A percentile compares a stretch with the other conserved stretches of the same genome.
Evolutionary conservation across 805 yeast genomes (phyloP).

Genomic region (Cyberlindnera samutprakarnensis): DNA sequence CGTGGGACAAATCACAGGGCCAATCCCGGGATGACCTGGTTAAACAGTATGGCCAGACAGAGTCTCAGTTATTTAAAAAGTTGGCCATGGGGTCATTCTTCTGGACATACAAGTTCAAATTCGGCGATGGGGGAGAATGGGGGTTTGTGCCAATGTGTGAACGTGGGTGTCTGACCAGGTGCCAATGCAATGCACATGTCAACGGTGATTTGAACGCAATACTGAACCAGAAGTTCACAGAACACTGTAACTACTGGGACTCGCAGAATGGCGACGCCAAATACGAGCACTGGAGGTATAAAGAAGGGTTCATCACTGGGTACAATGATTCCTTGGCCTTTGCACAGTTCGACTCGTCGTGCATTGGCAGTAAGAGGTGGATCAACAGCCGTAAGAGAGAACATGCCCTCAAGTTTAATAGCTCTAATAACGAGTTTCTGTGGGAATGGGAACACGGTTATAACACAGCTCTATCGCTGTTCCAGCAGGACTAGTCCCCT

Average conservation of each 20-base stretch:
- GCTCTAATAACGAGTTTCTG: slow-evolving; percentile 46
- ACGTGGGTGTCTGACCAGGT: slow-evolving; percentile 43
- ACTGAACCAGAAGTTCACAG: slow-evolving; percentile 28
- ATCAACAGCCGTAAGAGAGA: slow-evolving; percentile 50
- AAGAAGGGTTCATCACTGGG: slow-evolving; percentile 70
- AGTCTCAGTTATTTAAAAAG: slow-evolving; percentile 37
- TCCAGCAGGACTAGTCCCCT: too few species aligned
- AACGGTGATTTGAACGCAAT: slow-evolving; percentile 22
- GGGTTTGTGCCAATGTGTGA: slow-evolving; percentile 76
- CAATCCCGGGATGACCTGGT: slow-evolving; percentile 50
- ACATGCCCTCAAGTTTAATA: too few species aligned
- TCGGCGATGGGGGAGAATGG: slow-evolving; percentile 97
- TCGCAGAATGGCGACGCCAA: slow-evolving; percentile 44
- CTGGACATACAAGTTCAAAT: slow-evolving; percentile 85
- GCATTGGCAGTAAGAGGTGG: slow-evolving; percentile 76
- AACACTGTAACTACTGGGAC: slow-evolving; percentile 68
- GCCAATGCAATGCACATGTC: slow-evolving; percentile 7
- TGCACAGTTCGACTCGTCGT: slow-evolving; percentile 59
- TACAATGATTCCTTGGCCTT: slow-evolving; percentile 71
- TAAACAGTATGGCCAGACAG: slow-evolving; percentile 51
- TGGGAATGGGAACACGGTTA: slow-evolving; percentile 95
- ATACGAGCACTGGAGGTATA: slow-evolving; percentile 75
- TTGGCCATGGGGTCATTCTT: slow-evolving; percentile 75
- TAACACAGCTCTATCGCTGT: slow-evolving; percentile 41
- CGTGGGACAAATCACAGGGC: slow-evolving; percentile 51